These are phyloP conservation scores for Podaxis sp. DNA, from an alignment of 768 basidiomycete species.

Conservation along the genomic window DNA sequence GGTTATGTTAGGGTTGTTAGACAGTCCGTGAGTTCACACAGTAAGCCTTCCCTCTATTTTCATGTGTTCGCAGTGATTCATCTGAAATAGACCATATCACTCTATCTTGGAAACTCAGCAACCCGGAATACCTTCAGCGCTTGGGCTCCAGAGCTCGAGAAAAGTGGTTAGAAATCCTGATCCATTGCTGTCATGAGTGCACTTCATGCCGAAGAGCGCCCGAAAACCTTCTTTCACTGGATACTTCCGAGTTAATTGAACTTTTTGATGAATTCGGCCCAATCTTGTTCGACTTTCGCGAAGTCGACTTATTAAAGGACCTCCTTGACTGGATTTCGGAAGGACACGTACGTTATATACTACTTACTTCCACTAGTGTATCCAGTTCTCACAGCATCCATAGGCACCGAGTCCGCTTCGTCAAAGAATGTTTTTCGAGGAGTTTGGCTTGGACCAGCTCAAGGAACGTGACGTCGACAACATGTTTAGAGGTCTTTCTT, in stretches of 20 bases:
- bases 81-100: not conserved
- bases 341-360: not conserved
- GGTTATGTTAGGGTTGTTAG: not conserved
- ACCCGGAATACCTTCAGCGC: too few relatives aligned
- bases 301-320: not conserved
- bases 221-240: not conserved
- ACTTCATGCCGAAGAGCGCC: not conserved
- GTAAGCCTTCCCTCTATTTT: too few relatives aligned
- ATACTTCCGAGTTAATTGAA: not conserved
- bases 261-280: not conserved
- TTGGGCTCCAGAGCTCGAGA: not conserved
- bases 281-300: too few relatives aligned
- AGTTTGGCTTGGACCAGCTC: not conserved
- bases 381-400: not conserved
- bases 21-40: too few relatives aligned
- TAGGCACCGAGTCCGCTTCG: not conserved
- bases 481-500: not conserved
- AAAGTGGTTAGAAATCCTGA: not conserved
- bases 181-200: not conserved
- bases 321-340: not conserved
- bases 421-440: not conserved
- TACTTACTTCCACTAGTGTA: not conserved
- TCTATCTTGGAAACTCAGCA: not conserved
- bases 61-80: not conserved
- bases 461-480: not conserved